A percentile compares a stretch with the other conserved stretches of the same genome.
These are phyloP conservation scores for Pulveroboletus sp. DNA, from an alignment of 768 basidiomycete genomes.

Conservation along the genomic window DNA sequence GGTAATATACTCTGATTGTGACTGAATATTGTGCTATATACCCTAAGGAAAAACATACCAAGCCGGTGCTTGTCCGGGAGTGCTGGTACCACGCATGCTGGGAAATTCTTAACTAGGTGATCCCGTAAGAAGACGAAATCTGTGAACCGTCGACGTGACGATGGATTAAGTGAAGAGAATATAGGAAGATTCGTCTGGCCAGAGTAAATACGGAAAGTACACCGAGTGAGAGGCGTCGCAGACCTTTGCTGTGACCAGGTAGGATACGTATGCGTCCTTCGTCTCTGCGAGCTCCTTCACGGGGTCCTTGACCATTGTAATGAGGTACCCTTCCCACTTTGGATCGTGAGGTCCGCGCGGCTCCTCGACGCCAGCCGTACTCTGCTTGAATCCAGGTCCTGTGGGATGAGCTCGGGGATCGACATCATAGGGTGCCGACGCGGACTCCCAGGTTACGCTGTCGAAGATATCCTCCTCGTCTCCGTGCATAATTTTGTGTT, in stretches of 20 bases:
- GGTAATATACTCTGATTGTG: conserved; percentile 81
- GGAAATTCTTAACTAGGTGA: conserved; percentile 85
- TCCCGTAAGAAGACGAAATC: conserved; percentile 95
- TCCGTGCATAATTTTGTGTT: conserved; percentile 54
- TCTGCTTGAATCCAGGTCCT: conserved; percentile 79
- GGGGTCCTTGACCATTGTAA: conserved; percentile 83
- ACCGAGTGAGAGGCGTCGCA: conserved; percentile 14
- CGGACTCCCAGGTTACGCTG: conserved; percentile 87
- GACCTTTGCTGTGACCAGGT: conserved; percentile 86
- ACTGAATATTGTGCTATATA: conserved; percentile 2
- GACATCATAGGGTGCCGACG: conserved; percentile 52
- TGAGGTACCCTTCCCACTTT: conserved; percentile 87
- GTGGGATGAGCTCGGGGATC: conserved; percentile 37
- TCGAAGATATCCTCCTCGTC: conserved; percentile 90
- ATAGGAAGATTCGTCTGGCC: conserved; percentile 77
- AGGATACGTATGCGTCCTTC: conserved; percentile 95
- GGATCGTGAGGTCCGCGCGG: conserved; percentile 68
- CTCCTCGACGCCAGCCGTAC: conserved; percentile 64
- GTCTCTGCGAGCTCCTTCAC: conserved; percentile 95
- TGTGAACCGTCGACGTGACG: conserved; percentile 85
- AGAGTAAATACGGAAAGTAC: conserved; percentile 6
- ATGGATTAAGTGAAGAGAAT: conserved; percentile 72
- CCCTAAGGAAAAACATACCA: conserved; percentile 48
- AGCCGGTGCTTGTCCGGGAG: conserved; percentile 95
- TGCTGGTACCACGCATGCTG: conserved; percentile 96